Conservation (phyloP, 1,284 basidiomycete genomes). For the Cryptococcus neoformans region DNA sequence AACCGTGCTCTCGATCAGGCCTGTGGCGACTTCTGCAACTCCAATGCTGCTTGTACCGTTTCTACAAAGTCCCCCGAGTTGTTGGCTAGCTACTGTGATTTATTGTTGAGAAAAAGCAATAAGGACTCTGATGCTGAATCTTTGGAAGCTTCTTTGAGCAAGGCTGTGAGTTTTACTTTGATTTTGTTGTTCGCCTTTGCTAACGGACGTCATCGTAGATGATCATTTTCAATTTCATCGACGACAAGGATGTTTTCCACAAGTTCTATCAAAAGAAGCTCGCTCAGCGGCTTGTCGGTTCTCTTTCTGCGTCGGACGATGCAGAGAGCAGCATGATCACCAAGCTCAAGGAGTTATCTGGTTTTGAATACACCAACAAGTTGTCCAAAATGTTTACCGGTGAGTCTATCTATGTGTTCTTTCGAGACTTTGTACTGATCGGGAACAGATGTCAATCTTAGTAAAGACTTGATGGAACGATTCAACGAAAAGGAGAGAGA, state of each 20-base stretch:
- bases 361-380: constrained; percentile 98
- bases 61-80: constrained; percentile 92
- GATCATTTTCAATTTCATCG: constrained; percentile 98
- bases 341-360: constrained; percentile 96
- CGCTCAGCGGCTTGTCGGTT: constrained; percentile 90
- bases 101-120: constrained; percentile 90
- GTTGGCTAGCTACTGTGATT: constrained; percentile 90
- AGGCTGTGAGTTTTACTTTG: constrained; percentile 61
- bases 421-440: background rate
- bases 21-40: constrained; percentile 94
- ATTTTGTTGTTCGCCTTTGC: background rate
- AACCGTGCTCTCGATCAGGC: constrained; percentile 92
- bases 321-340: constrained; percentile 98
- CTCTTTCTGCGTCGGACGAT: constrained; percentile 92
- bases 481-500: constrained; percentile 94
- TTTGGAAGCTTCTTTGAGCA: constrained; percentile 83
- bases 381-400: constrained; percentile 98
- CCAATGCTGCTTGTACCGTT: constrained; percentile 84
- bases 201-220: constrained; percentile 58
- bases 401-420: constrained; percentile 42
- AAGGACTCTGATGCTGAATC: constrained; percentile 82
- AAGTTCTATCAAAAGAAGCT: constrained; percentile 98
- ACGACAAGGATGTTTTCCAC: constrained; percentile 99
- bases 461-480: constrained; percentile 92
- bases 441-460: constrained; percentile 82